Base-by-base conservation (phyloP, 257 asterid genomes). In the Avicennia marina region DNA sequence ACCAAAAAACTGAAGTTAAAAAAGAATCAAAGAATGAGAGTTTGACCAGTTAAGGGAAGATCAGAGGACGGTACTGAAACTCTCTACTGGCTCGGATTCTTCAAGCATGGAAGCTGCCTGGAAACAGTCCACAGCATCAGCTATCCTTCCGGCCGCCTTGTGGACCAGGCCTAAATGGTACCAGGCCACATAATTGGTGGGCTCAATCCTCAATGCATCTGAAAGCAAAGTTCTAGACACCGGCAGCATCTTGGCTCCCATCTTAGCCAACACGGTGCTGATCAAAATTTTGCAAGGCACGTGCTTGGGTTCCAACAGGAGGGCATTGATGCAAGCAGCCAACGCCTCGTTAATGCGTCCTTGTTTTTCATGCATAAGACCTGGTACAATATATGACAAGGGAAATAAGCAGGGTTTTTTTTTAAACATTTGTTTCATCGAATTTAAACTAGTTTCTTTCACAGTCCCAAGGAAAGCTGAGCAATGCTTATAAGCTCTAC, bases 61-160 rank as follows among this genome's bases (percentile, higher is more conserved):
- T 81, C 81, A 90, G 62, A 70, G 64, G 64, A 88, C 32, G 42
- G 90, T 73, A 76, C 86, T 67, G 74, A 93, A 89, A 59, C 84
- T 75, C 81, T 93, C 99, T 1, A 89, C 43, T 0, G 99, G 99
- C 60, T 86, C 94, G 2, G 94, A 83, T 66, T 93, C 97, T 66
- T 84, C 89, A 22, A 93, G 99, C 81, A 93, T 74, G 22, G 95
- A 84, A 56, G 99, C 95, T 52, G 97, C 97, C 79, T 93, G 99
- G 73, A 89, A 89, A 72, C 97, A 89, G 72, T 93, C 99, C 7
- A 74, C 94, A 22, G 97, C 99, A 69, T 93, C 99, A 29, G 86
- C 80, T 24, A 78, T 56, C 65, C 95, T 79, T 8, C 99, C 97
- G 62, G 80, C 96, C 15, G 77, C 80, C 79, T 78, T 89, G 58